These are phyloP conservation scores for Flaveria brownii DNA, from an alignment of 129 eudicot species.

Conservation along the genomic window DNA sequence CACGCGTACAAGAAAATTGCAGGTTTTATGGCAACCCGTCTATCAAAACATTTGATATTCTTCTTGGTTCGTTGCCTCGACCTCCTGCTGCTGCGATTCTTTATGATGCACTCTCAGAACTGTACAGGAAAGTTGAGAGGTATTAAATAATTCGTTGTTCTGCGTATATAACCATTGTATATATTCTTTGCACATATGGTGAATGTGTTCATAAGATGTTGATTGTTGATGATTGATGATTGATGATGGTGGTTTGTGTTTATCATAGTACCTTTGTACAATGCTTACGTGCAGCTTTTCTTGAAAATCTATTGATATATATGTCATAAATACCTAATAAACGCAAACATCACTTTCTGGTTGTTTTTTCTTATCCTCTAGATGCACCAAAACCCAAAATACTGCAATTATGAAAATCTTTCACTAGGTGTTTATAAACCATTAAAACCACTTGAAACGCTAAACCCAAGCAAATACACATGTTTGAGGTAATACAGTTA, in stretches of 20 bases:
- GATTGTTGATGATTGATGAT: neutral
- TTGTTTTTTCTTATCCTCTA: too few relatives aligned
- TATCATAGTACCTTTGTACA: neutral
- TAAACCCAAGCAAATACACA: too few relatives aligned
- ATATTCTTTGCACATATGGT: constrained; percentile 16
- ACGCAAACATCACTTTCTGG: neutral
- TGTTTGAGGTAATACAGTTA: neutral
- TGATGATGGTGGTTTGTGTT: neutral
- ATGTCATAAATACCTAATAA: neutral
- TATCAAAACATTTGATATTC: constrained; percentile 58
- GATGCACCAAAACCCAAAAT: neutral
- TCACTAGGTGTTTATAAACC: neutral
- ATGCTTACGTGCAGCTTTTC: neutral
- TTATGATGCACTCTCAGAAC: constrained; percentile 58
- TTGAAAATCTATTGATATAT: neutral
- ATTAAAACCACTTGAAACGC: too few relatives aligned
- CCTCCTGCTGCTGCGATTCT: constrained; percentile 76
- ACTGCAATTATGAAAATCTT: neutral
- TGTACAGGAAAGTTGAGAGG: constrained; percentile 47
- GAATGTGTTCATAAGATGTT: constrained; percentile 1
- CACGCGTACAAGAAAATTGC: constrained; percentile 53
- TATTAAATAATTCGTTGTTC: constrained; percentile 15
- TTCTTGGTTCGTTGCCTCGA: constrained; percentile 60
- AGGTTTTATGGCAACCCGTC: constrained; percentile 62
- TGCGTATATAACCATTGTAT: neutral